Conservation (phyloP, 352 stramenopile genomes). For the Paralagenidium karlingii region DNA sequence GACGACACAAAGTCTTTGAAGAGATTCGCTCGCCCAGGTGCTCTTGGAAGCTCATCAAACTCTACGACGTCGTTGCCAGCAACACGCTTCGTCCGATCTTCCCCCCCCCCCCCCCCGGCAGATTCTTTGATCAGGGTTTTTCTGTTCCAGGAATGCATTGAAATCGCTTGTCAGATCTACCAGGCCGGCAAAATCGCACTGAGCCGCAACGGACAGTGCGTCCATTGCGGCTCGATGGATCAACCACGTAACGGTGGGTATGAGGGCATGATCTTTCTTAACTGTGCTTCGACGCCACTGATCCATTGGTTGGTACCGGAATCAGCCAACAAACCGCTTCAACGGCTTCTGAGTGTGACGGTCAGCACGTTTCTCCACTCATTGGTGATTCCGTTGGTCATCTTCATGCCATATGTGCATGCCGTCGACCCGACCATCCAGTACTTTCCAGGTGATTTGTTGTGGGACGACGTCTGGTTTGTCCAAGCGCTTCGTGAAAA, state of each 20-base stretch:
- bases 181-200: too few relatives aligned
- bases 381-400: constrained; percentile 4
- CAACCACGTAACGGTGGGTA: constrained; percentile 7
- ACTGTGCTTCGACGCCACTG: background rate
- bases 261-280: background rate
- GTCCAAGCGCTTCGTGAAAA: constrained; percentile 3
- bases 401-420: constrained; percentile 3
- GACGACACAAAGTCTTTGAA: too few relatives aligned
- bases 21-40: too few relatives aligned
- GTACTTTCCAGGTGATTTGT: background rate
- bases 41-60: too few relatives aligned
- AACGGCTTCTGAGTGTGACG: background rate
- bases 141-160: too few relatives aligned
- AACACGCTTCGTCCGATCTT: too few relatives aligned
- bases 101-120: too few relatives aligned
- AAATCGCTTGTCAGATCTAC: too few relatives aligned
- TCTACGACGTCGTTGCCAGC: too few relatives aligned
- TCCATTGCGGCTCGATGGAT: too few relatives aligned
- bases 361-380: constrained; percentile 3
- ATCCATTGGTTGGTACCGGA: background rate
- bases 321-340: background rate
- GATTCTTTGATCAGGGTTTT: too few relatives aligned
- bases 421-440: background rate
- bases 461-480: constrained; percentile 4
- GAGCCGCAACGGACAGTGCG: too few relatives aligned